phyloP scores from a whole-genome alignment of 768 basidiomycete genomes.

The Termitomyces sp. region DNA sequence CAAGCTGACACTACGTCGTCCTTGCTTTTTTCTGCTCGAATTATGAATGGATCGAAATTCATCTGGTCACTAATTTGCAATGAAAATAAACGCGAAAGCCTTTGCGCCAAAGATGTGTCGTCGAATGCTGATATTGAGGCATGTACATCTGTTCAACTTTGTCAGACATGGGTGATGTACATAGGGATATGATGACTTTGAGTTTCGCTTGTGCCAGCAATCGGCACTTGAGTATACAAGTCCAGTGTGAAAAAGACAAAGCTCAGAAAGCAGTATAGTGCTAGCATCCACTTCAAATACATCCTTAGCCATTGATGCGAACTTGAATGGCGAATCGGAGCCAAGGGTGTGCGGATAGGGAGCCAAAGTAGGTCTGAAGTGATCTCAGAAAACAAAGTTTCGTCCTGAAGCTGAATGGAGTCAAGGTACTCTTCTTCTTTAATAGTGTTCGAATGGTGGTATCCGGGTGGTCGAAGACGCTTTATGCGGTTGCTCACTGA shows the following conservation, averaged over 20 bases:
- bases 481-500: constrained; percentile 36
- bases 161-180: constrained; percentile 2
- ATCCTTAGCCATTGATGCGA: constrained; percentile 23
- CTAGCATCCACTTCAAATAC: constrained; percentile 26
- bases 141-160: not conserved
- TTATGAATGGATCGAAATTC: constrained; percentile 31
- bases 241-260: constrained; percentile 31
- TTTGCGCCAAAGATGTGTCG: constrained; percentile 25
- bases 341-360: constrained; percentile 8
- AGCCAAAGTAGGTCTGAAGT: constrained; percentile 11
- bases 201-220: not conserved
- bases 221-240: constrained; percentile 19
- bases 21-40: constrained; percentile 16
- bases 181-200: not conserved
- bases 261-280: constrained; percentile 38
- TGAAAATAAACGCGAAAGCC: constrained; percentile 30
- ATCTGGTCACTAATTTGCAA: constrained; percentile 17
- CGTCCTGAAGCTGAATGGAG: constrained; percentile 5
- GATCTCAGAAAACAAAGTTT: constrained; percentile 10
- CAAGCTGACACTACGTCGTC: constrained; percentile 38
- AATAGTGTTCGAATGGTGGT: constrained; percentile 3
- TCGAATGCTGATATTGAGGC: constrained; percentile 17
- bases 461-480: constrained; percentile 27
- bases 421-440: constrained; percentile 1
- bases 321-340: constrained; percentile 15